Evolutionary conservation across 306 rosid species (phyloP), one percentile per base, ranked within the genome.

Genomic region (Vigna hirtella): DNA sequence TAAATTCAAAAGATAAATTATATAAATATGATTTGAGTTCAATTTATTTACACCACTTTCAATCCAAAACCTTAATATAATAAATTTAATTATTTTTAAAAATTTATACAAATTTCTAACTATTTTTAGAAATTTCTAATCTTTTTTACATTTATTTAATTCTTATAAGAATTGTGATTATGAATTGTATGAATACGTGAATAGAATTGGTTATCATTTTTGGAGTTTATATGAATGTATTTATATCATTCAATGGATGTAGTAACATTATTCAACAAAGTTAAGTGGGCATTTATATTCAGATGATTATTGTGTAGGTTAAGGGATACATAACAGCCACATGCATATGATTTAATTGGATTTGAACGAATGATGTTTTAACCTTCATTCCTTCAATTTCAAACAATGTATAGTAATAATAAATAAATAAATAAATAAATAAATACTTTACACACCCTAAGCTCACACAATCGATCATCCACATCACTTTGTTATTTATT

Each of bases 261-360:
- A 10, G 43, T 14, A 61, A 30, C 5, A 20, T 20, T 20, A 30
- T 61, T 30, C 11, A 15, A 17, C 43, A 32, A 42, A 6, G 14
- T 5, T 20, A 28, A 32, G 43, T 61, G 43, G 67, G 18, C 22
- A 14, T 32, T 61, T 16, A 32, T 11, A 30, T 62, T 30, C 32
- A 62, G 47, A 62, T 62, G 22, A 62, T 62, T 6, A 38, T 7
- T 62, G 47, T 62, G 45, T 32, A 2, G 43, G 16, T 8, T 20
- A 61, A 61, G 66, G 66, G 18, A 18, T 30, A 62, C 22, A 61
- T 61, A 61, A 18, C 66, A 61, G 45, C 32, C 67, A 61, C 67
- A 61, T 61, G 47, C 47, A 34, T 2, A 63, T 63, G 67, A 32
- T 62, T 62, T 12, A 62, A 13, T 61, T 61, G 66, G 20, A 30